Percentiles rank a stretch among this genome's conserved stretches.
These are phyloP conservation scores for Spatholobus suberectus DNA, from an alignment of 306 rosid species.

Conservation along the genomic window DNA sequence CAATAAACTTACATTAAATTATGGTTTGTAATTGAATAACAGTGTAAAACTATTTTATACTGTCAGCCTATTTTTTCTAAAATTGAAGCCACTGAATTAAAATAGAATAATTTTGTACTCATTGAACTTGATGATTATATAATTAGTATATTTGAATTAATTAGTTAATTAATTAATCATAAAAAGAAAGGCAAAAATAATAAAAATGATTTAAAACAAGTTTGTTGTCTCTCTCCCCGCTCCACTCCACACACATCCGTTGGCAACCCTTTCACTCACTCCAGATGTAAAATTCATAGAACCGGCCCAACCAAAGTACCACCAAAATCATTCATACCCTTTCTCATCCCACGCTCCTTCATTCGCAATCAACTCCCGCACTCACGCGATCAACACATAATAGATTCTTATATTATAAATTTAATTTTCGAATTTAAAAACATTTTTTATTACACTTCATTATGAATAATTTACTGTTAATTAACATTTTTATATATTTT, in stretches of 20 bases:
- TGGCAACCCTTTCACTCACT: slow-evolving; percentile 43
- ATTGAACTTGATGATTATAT: no score
- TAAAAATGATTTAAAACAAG: slow-evolving; percentile 35
- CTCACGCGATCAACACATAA: not conserved
- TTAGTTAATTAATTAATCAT: not conserved
- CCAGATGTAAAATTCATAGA: slow-evolving; percentile 19
- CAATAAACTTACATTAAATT: no score
- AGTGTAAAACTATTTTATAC: no score
- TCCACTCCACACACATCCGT: slow-evolving; percentile 27
- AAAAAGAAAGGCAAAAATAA: not conserved
- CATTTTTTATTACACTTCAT: no score
- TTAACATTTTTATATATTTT: no score
- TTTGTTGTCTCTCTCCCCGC: slow-evolving; percentile 43
- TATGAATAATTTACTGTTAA: no score
- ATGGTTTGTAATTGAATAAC: no score
- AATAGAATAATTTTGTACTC: no score
- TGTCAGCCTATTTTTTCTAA: no score
- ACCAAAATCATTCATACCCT: slow-evolving; percentile 4
- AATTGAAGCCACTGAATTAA: no score
- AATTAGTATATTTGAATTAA: not conserved
- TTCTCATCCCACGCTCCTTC: slow-evolving; percentile 16
- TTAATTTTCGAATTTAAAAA: no score
- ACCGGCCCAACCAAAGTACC: slow-evolving; percentile 45
- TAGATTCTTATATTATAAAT: no score
- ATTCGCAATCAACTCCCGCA: not conserved